phyloP scores from a whole-genome alignment of 140 eudicot genomes.

The Oenanthe javanica region DNA sequence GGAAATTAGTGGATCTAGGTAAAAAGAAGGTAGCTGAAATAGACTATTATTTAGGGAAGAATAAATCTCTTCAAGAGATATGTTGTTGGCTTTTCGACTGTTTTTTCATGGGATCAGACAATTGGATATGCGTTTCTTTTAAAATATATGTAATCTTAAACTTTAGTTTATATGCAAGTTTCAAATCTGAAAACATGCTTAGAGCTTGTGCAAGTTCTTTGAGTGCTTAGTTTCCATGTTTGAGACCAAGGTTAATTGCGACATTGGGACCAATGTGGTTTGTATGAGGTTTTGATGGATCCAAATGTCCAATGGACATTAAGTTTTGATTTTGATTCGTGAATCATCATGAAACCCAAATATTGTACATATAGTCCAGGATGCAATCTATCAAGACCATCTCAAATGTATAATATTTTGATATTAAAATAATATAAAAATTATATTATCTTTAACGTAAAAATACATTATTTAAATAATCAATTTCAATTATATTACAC shows the following conservation, averaged over 20 bases:
- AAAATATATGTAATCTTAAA: background rate
- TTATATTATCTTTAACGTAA: too few species aligned
- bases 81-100: background rate
- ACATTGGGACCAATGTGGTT: background rate
- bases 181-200: background rate
- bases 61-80: background rate
- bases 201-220: background rate
- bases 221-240: background rate
- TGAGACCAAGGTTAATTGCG: background rate
- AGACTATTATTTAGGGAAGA: background rate
- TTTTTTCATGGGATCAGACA: background rate
- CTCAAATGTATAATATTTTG: too few species aligned
- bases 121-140: background rate
- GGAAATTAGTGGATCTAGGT: background rate
- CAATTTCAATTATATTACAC: too few species aligned
- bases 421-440: too few species aligned
- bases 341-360: too few species aligned
- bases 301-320: too few species aligned
- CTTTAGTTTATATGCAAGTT: background rate
- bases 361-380: too few species aligned
- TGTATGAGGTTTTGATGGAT: too few species aligned
- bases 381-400: too few species aligned
- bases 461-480: too few species aligned
- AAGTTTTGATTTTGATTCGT: too few species aligned
- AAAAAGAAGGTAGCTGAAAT: background rate